phyloP scores from a whole-genome alignment of 2,329 filamentous ascomycete genomes.

The Pseudogymnoascus sp. region DNA sequence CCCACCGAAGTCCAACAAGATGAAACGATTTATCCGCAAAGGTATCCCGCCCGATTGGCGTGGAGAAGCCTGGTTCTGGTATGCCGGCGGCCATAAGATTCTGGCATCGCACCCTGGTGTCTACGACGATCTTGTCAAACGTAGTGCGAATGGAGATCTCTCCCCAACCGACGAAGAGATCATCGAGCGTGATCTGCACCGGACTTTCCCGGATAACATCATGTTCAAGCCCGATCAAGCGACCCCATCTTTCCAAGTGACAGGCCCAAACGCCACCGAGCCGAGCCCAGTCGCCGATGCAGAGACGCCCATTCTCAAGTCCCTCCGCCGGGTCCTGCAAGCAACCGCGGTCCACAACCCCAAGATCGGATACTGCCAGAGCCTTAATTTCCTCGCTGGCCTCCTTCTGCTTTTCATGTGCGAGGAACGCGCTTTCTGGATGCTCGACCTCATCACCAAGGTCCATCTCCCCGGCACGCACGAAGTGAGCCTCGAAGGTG shows the following conservation, averaged over 20 bases:
- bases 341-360: slow-evolving; percentile 90
- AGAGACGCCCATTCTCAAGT: slow-evolving; percentile 73
- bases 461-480: slow-evolving; percentile 87
- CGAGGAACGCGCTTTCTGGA: slow-evolving; percentile 87
- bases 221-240: slow-evolving; percentile 63
- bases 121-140: slow-evolving; percentile 61
- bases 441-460: slow-evolving; percentile 85
- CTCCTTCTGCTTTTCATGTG: slow-evolving; percentile 81
- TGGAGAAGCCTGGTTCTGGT: slow-evolving; percentile 96
- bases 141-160: slow-evolving; percentile 55
- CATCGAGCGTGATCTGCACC: slow-evolving; percentile 87
- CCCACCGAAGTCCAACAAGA: slow-evolving; percentile 70
- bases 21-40: slow-evolving; percentile 86
- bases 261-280: slow-evolving; percentile 22
- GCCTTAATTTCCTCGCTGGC: slow-evolving; percentile 88
- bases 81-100: slow-evolving; percentile 77
- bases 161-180: slow-evolving; percentile 73
- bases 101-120: slow-evolving; percentile 68
- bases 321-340: slow-evolving; percentile 76
- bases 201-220: slow-evolving; percentile 91
- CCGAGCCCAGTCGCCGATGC: slow-evolving; percentile 28
- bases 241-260: slow-evolving; percentile 30
- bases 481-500: slow-evolving; percentile 80
- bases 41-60: slow-evolving; percentile 91
- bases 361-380: slow-evolving; percentile 89